Evolutionary conservation across 1,284 basidiomycete genomes (phyloP).

Genomic region (Leccinum subatratum): DNA sequence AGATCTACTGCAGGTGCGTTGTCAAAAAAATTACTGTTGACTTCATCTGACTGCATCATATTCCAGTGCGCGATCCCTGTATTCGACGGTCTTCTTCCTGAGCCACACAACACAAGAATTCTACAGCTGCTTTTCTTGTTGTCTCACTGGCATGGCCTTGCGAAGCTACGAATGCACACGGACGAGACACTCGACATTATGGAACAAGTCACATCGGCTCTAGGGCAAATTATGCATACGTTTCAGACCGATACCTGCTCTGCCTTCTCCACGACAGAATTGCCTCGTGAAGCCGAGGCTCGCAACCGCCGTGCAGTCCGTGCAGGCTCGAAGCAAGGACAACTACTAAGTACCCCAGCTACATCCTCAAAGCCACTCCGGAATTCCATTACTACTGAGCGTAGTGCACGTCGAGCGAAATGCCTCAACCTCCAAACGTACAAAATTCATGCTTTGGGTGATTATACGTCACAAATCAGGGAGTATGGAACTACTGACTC

Average conservation of each 20-base stretch:
- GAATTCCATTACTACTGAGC: too few species aligned
- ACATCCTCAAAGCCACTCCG: background rate
- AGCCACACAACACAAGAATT: background rate
- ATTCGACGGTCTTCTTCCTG: background rate
- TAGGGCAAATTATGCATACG: background rate
- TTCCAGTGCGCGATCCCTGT: background rate
- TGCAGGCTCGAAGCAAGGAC: background rate
- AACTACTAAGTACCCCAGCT: background rate
- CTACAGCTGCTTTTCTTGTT: background rate
- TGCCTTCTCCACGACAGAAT: background rate
- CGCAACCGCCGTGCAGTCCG: background rate
- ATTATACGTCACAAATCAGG: background rate
- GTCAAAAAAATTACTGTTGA: too few species aligned
- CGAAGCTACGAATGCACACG: background rate
- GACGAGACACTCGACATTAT: background rate
- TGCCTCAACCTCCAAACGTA: background rate
- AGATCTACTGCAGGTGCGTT: background rate
- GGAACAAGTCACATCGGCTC: background rate
- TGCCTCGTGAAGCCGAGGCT: background rate
- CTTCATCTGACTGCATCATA: background rate
- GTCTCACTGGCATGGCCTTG: background rate
- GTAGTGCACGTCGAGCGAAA: background rate
- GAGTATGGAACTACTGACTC: background rate
- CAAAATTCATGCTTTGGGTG: background rate
- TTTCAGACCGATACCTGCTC: background rate